Evolutionary conservation across 345 rosid species (phyloP), one percentile per base, ranked within the genome.

Genomic region (Luvunga scandens): DNA sequence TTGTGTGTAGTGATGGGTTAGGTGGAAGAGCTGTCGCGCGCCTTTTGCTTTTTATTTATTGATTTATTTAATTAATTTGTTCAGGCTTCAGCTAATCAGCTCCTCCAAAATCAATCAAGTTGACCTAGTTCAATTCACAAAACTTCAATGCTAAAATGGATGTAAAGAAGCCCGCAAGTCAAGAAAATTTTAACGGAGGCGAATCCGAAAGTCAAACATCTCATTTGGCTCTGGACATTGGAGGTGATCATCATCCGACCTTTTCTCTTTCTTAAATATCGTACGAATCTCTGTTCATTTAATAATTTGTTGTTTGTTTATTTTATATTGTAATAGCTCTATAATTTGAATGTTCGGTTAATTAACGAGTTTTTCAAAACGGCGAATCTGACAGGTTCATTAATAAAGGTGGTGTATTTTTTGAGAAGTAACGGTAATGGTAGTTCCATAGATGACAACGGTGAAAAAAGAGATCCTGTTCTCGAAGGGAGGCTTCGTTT

Each of bases 201-300:
- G 75, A 85, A 71, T 62, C 79, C 64, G 61, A 57, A 30, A 36
- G 77, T 75, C 93, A 83, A 83, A 86, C 85, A 71, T 88, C 95
- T 82, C 98, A 89, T 82, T 81, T 94, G 89, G 91, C 97, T 78
- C 86, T 94, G 74, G 98, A 94, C 85, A 92, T 94, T 78, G 98
- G 98, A 92, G 98, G 97, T 91, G 61, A 55, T 66, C 22, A 72
- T 80, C 65, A 48, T 30, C 63, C 39, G 60, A 7, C 19, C 12
- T 42, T 50, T 48, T 34, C 28, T 9, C 4, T 3, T 2, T 21
- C 21, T 30, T 28, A 4, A 45, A 45, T 18, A 1, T 62, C 21
- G 6, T 4, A 13, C 31, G 76, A 34, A 34, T 72, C n/a, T 57
- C 4, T 36, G 19, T 21, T 42, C 28, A 66, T 72, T 33, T 24